Evolutionary conservation across 768 basidiomycete species (phyloP).

Genomic region (Rhodotorula sphaerocarpa): DNA sequence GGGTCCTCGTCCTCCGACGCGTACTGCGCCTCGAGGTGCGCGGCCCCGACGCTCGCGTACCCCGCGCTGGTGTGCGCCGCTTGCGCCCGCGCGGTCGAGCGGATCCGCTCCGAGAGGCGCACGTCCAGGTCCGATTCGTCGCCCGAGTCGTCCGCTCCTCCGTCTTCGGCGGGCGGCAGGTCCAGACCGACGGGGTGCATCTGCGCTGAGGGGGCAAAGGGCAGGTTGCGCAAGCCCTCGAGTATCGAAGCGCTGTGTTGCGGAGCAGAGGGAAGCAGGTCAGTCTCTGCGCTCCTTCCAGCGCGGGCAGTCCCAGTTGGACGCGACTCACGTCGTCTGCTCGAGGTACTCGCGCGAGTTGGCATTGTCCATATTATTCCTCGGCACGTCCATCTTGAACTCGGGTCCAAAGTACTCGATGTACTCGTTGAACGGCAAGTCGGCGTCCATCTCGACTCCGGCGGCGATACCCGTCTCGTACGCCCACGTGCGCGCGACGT

Average conservation of each 20-base stretch:
- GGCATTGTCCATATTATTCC: constrained; percentile 90
- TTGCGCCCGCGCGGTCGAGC: neutral
- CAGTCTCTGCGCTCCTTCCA: too few relatives aligned
- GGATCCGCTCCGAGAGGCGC: constrained; percentile 37
- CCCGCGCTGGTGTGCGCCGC: neutral
- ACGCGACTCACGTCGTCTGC: constrained; percentile 59
- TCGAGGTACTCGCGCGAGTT: constrained; percentile 77
- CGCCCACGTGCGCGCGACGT: constrained; percentile 88
- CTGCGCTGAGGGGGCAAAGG: constrained; percentile 72
- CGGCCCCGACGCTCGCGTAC: neutral
- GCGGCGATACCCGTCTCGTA: constrained; percentile 93
- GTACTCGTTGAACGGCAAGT: constrained; percentile 75
- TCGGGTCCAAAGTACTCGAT: constrained; percentile 97
- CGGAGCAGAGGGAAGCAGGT: constrained; percentile 4
- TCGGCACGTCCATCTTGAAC: constrained; percentile 80
- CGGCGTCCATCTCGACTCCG: constrained; percentile 70
- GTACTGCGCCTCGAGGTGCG: constrained; percentile 7
- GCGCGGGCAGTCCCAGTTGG: too few relatives aligned
- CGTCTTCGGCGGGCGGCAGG: constrained; percentile 50
- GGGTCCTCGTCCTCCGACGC: constrained; percentile 14
- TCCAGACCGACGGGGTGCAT: constrained; percentile 75
- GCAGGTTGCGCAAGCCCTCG: constrained; percentile 54
- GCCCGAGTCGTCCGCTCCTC: constrained; percentile 43
- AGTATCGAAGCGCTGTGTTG: constrained; percentile 49
- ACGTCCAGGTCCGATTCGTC: constrained; percentile 43